A percentile compares a stretch with the other conserved stretches of the same genome.
Evolutionary conservation across 1,139 yeast species (phyloP).

Genomic region (Pneumocystis jirovecii): DNA sequence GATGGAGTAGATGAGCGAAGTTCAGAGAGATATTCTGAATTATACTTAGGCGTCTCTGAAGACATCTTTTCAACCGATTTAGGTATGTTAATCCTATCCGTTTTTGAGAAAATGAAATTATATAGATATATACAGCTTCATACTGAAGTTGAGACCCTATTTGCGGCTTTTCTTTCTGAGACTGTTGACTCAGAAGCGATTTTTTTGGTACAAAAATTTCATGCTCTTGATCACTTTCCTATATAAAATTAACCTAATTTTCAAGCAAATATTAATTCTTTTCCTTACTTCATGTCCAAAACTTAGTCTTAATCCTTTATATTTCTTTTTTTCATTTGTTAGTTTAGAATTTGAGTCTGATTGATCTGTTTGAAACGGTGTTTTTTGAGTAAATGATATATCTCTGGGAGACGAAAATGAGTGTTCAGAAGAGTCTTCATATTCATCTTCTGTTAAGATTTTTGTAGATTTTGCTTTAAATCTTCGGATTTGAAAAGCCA

Average conservation of each 20-base stretch:
- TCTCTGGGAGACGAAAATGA: constrained; percentile 17
- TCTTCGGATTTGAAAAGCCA: not conserved
- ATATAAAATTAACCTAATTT: not conserved
- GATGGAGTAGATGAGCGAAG: not conserved
- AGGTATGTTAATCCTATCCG: not conserved
- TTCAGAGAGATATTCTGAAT: not conserved
- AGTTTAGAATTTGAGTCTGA: constrained; percentile 22
- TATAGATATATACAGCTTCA: not conserved
- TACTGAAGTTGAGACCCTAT: not conserved
- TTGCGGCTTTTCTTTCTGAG: not conserved
- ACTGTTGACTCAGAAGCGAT: not conserved
- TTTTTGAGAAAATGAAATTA: not conserved
- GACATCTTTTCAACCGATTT: not conserved
- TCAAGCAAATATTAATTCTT: not conserved
- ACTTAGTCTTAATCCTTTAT: not conserved
- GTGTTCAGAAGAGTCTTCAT: constrained; percentile 3
- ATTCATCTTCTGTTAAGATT: constrained; percentile 1
- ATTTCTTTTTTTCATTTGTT: not conserved
- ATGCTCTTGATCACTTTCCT: not conserved
- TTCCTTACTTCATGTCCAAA: not conserved
- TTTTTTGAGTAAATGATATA: not conserved
- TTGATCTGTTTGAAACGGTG: constrained; percentile 26
- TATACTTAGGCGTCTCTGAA: not conserved
- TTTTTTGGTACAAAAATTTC: not conserved
- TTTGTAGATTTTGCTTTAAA: not conserved